Evolutionary conservation across 345 rosid species (phyloP).

Genomic region (Microcos paniculata): DNA sequence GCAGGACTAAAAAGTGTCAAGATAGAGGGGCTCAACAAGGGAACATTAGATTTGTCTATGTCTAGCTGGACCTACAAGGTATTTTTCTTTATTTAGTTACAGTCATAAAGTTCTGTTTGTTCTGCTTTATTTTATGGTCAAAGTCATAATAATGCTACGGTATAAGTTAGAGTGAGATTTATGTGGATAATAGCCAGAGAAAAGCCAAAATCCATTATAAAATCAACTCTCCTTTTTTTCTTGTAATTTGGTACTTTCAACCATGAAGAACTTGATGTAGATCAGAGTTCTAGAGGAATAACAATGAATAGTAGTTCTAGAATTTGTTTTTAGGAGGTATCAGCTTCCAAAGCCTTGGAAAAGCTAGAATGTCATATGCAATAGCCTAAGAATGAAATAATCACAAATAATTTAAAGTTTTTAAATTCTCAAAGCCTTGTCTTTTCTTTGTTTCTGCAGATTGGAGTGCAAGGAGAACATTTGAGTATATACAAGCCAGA

Average conservation of each 20-base stretch:
- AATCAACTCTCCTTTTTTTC: background rate
- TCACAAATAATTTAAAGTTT: background rate
- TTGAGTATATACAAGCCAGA: slow-evolving; percentile 59
- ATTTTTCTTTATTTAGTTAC: slow-evolving; percentile 7
- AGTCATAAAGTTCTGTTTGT: background rate
- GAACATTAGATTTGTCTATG: slow-evolving; percentile 64
- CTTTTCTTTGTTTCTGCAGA: slow-evolving; percentile 37
- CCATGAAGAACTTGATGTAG: background rate
- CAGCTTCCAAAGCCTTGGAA: slow-evolving; percentile 8
- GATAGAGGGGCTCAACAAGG: slow-evolving; percentile 69
- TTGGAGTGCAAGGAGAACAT: slow-evolving; percentile 82
- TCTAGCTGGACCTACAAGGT: slow-evolving; percentile 87
- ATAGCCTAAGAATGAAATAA: slow-evolving; percentile 3
- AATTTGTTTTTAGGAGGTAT: background rate
- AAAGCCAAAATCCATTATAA: background rate
- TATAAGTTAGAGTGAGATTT: background rate
- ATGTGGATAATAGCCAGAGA: background rate
- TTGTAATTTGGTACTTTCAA: background rate
- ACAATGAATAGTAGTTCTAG: background rate
- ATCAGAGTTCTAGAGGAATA: background rate
- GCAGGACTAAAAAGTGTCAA: slow-evolving; percentile 80
- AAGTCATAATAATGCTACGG: background rate
- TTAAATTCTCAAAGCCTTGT: slow-evolving; percentile 7
- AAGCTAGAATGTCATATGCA: slow-evolving; percentile 7
- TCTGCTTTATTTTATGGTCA: background rate